Percentiles rank a stretch among this genome's conserved stretches.
These are phyloP conservation scores for Backusella australiensis DNA, from an alignment of 192 early-diverging fungal genomes.

Conservation along the genomic window DNA sequence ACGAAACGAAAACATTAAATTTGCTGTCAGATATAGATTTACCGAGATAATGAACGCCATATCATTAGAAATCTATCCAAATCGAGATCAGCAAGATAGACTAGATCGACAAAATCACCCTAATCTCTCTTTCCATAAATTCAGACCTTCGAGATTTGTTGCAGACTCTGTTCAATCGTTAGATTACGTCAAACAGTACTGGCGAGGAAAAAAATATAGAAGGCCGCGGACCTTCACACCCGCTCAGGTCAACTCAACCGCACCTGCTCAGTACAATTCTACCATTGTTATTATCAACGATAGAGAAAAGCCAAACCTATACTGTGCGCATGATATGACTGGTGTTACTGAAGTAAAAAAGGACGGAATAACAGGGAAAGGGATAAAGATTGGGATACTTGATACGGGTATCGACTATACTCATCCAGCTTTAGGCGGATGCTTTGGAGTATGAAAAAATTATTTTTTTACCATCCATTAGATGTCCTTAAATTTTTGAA, in stretches of 20 bases:
- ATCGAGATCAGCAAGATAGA: neutral
- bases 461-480: neutral
- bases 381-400: constrained; percentile 62
- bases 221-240: neutral
- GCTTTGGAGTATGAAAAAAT: constrained; percentile 44
- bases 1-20: neutral
- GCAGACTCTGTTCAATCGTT: neutral
- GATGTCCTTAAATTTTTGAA: neutral
- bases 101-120: too few species aligned
- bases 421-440: constrained; percentile 62
- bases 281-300: neutral
- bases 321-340: constrained; percentile 46
- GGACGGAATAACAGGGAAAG: constrained; percentile 50
- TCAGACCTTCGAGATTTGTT: neutral
- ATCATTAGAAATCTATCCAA: neutral
- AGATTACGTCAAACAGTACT: neutral
- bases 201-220: neutral
- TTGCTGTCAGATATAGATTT: neutral
- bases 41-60: neutral
- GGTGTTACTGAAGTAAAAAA: constrained; percentile 47
- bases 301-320: constrained; percentile 11
- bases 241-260: neutral
- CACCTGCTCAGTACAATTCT: neutral
- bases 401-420: constrained; percentile 60
- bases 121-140: neutral